A percentile compares a stretch with the other conserved stretches of the same genome.
phyloP scores from a whole-genome alignment of 2,329 filamentous ascomycete genomes.

The Pseudogymnoascus sp. region DNA sequence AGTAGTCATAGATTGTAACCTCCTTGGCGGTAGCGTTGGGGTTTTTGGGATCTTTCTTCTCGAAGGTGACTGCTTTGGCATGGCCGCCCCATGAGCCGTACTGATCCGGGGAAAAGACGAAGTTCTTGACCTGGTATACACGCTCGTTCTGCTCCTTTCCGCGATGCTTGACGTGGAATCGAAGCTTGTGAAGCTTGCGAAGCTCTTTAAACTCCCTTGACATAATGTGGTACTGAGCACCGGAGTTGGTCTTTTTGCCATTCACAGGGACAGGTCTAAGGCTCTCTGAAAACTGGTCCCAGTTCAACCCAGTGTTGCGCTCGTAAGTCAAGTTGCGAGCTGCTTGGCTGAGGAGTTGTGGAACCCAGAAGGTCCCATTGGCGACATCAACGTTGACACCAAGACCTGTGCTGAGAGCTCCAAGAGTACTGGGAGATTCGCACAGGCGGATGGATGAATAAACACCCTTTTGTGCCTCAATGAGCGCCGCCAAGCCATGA shows the following conservation, averaged over 20 bases:
- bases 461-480: slow-evolving; percentile 80
- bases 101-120: slow-evolving; percentile 36
- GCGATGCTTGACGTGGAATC: slow-evolving; percentile 49
- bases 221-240: slow-evolving; percentile 13
- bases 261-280: slow-evolving; percentile 18
- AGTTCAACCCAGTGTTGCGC: slow-evolving; percentile 21
- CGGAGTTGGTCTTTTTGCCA: slow-evolving; percentile 21
- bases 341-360: slow-evolving; percentile 30
- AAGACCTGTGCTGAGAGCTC: slow-evolving; percentile 45
- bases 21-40: slow-evolving; percentile 36
- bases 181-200: slow-evolving; percentile 45
- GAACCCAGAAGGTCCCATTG: slow-evolving; percentile 80
- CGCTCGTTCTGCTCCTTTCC: slow-evolving; percentile 40
- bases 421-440: slow-evolving; percentile 36
- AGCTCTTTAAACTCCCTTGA: slow-evolving; percentile 49
- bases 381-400: slow-evolving; percentile 85
- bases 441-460: slow-evolving; percentile 79
- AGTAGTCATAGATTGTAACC: slow-evolving; percentile 46
- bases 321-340: slow-evolving; percentile 27
- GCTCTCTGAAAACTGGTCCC: slow-evolving; percentile 19
- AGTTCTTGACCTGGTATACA: slow-evolving; percentile 44
- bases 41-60: slow-evolving; percentile 31
- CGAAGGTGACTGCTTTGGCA: slow-evolving; percentile 49
- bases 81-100: slow-evolving; percentile 40
- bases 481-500: slow-evolving; percentile 50